Evolutionary conservation across 495 filamentous ascomycete species (phyloP), one percentile per base, ranked within the genome.

Genomic region (Evernia prunastri): DNA sequence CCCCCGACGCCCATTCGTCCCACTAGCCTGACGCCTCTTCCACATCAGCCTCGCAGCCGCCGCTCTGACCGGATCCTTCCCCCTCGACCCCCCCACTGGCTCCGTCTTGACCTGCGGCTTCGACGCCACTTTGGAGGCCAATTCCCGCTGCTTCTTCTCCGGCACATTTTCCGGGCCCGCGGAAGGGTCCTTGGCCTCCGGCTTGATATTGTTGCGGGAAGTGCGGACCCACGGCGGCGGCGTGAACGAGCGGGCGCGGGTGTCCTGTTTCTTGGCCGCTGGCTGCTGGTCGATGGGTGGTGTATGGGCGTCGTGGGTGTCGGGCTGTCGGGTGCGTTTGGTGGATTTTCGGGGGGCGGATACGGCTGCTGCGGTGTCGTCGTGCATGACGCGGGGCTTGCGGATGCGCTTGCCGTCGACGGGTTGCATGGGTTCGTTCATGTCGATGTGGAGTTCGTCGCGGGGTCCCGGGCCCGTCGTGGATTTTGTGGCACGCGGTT

Each of bases 31-130:
- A 6, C 64, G 47, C 37, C 29, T 54, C 25, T 49, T 59, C 64
- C 64, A 62, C 33, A 47, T 31, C 17, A 42, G 2, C 31, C 31
- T 43, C 79, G 80, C 80, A 15, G 78, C 78, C 60, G 79, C 75
- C 15, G 77, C 78, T 10, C 79, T 72, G 58, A 78, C 78, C 3
- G 79, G 77, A 61, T 81, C 79, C 71, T 80, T 81, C 27, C 77
- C 78, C 59, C 79, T 79, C 49, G 70, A 68, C 79, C 78, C 66
- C 77, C 76, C 43, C 74, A 65, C 4, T 73, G 72, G 29, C 42
- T 37, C 47, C 33, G 18, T 9, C 51, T 33, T 54, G 1, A 4
- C 23, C 79, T 78, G 11, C 71, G 79, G 56, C 70, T 75, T 61
- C 77, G 82, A 64, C 81, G 3, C 29, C 1, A 11, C 49, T 10